A percentile compares a stretch with the other conserved stretches of the same genome.
These are phyloP conservation scores for Hypoxylon rubiginosum DNA, from an alignment of 2,329 filamentous ascomycete genomes.

Conservation along the genomic window DNA sequence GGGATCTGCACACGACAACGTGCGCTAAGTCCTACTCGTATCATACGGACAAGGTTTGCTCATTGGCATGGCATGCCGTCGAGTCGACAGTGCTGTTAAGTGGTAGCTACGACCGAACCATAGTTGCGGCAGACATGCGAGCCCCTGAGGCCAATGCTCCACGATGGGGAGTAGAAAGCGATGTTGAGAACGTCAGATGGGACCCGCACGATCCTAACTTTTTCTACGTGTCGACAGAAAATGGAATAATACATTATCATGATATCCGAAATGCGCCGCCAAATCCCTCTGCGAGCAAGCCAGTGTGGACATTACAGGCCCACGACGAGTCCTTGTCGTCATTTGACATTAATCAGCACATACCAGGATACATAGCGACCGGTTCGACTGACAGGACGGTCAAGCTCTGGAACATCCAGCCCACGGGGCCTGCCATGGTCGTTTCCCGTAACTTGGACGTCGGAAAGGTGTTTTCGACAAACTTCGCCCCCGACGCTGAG, in stretches of 20 bases:
- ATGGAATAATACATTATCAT: conserved; percentile 91
- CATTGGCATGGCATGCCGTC: conserved; percentile 89
- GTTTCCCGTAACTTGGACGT: conserved; percentile 92
- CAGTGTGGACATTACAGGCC: conserved; percentile 94
- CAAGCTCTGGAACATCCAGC: conserved; percentile 94
- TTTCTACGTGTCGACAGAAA: conserved; percentile 96
- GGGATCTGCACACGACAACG: conserved; percentile 92
- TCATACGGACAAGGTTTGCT: conserved; percentile 98
- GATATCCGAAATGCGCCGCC: conserved; percentile 84
- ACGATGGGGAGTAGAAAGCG: conserved; percentile 93
- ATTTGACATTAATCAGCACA: conserved; percentile 90
- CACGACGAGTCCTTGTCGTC: conserved; percentile 93
- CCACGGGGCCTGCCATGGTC: conserved; percentile 87
- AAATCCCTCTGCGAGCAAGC: conserved; percentile 80
- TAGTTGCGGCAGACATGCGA: conserved; percentile 96
- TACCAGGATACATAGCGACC: conserved; percentile 93
- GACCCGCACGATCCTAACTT: conserved; percentile 92
- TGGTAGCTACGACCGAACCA: conserved; percentile 93
- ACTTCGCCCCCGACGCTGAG: conserved; percentile 89
- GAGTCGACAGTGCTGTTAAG: conserved; percentile 91
- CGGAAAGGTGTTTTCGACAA: conserved; percentile 92
- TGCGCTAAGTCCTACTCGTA: conserved; percentile 96
- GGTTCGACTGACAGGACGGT: conserved; percentile 95
- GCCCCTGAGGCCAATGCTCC: conserved; percentile 85
- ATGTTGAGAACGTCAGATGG: conserved; percentile 94